phyloP scores from a whole-genome alignment of 1,139 yeast species.

The Debaryomycetaceae sp. region DNA sequence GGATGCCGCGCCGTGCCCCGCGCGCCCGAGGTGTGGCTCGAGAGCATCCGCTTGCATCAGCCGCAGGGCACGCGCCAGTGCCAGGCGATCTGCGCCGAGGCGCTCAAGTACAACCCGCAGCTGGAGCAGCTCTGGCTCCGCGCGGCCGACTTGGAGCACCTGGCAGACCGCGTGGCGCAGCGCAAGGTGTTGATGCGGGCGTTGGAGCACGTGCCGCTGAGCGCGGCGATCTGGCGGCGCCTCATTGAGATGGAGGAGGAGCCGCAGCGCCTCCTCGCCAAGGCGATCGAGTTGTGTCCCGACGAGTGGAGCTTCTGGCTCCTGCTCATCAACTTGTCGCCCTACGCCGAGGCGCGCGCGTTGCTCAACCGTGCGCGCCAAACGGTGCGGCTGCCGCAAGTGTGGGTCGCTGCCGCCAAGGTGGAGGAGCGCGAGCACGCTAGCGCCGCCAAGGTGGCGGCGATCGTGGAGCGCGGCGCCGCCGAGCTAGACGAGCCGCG shows the following conservation, averaged over 20 bases:
- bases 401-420: conserved; percentile 72
- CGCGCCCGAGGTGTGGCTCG: conserved; percentile 79
- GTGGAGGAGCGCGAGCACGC: conserved; percentile 57
- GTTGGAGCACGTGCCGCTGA: conserved; percentile 47
- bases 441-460: conserved; percentile 33
- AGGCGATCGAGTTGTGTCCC: conserved; percentile 72
- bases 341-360: conserved; percentile 47
- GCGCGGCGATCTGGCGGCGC: conserved; percentile 48
- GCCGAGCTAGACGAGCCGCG: conserved; percentile 29
- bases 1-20: conserved; percentile 71
- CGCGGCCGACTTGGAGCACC: conserved; percentile 60
- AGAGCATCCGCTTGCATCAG: conserved; percentile 63
- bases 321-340: conserved; percentile 37
- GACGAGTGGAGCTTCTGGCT: conserved; percentile 63
- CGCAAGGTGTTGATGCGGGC: conserved; percentile 60
- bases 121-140: conserved; percentile 69
- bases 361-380: conserved; percentile 60
- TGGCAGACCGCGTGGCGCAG: conserved; percentile 42
- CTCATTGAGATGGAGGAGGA: conserved; percentile 44
- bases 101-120: conserved; percentile 50
- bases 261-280: conserved; percentile 45
- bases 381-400: conserved; percentile 44
- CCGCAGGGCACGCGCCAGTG: conserved; percentile 35
- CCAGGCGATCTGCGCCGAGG: conserved; percentile 61
- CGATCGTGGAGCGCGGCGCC: conserved; percentile 51